A percentile compares a stretch with the other conserved stretches of the same genome.
Evolutionary conservation across 768 basidiomycete genomes (phyloP).

Genomic region (Leccinum sublutescens): DNA sequence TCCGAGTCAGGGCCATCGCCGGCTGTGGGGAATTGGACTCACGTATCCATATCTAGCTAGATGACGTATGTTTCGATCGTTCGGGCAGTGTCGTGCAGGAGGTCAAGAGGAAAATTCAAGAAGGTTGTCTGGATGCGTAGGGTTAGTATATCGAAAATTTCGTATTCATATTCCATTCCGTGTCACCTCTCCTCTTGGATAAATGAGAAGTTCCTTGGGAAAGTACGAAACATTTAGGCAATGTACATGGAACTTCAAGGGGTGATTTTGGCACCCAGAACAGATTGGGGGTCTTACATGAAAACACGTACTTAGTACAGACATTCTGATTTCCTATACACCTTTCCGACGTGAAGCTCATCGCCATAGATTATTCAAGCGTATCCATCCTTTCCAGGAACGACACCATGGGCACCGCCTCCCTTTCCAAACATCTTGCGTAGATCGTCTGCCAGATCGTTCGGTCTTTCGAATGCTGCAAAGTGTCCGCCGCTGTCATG

Average conservation of each 20-base stretch:
- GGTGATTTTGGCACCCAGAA: too few relatives aligned
- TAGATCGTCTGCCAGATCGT: constrained; percentile 47
- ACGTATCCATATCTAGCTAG: neutral
- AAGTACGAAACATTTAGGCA: too few relatives aligned
- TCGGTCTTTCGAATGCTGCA: constrained; percentile 50
- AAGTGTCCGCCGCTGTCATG: constrained; percentile 60
- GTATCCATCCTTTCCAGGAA: constrained; percentile 46
- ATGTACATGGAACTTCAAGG: too few relatives aligned
- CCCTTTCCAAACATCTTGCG: constrained; percentile 56
- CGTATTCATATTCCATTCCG: too few relatives aligned
- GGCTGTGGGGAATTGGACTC: constrained; percentile 1
- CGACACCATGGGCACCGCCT: constrained; percentile 48
- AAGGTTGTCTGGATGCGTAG: neutral
- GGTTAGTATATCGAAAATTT: neutral
- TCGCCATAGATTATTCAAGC: constrained; percentile 2
- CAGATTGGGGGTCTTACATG: too few relatives aligned
- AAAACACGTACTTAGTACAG: too few relatives aligned
- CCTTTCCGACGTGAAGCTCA: too few relatives aligned
- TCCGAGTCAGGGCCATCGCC: neutral
- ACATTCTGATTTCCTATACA: too few relatives aligned
- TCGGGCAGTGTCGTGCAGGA: neutral
- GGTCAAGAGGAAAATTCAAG: neutral
- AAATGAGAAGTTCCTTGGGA: neutral
- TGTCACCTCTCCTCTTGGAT: too few relatives aligned
- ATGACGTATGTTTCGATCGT: neutral